A percentile compares a stretch with the other conserved stretches of the same genome.
These are phyloP conservation scores for Gaeumannomyces sp. DNA, from an alignment of 2,329 filamentous ascomycete genomes.

Conservation along the genomic window DNA sequence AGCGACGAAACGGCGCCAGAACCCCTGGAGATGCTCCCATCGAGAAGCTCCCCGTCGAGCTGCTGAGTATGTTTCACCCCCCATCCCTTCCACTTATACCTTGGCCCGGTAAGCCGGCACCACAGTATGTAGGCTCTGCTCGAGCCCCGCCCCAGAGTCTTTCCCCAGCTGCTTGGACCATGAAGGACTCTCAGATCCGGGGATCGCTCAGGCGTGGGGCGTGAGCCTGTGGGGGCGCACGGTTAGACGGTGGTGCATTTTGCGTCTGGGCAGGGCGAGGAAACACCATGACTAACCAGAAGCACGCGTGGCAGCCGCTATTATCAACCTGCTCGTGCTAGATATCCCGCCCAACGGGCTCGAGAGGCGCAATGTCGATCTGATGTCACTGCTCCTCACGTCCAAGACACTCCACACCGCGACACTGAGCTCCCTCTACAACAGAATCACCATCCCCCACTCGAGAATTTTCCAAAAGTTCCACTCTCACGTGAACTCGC, in stretches of 20 bases:
- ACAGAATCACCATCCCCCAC: constrained; percentile 75
- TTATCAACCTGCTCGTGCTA: constrained; percentile 67
- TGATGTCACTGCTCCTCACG: constrained; percentile 70
- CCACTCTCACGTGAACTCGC: constrained; percentile 58
- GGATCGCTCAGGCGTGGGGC: too few relatives aligned
- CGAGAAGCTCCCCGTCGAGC: constrained; percentile 63
- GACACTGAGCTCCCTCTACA: constrained; percentile 69
- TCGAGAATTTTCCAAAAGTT: constrained; percentile 81
- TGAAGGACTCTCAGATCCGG: background rate
- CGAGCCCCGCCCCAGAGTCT: too few relatives aligned
- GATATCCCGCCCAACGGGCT: constrained; percentile 71
- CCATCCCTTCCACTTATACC: background rate
- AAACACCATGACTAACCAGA: background rate
- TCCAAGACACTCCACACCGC: constrained; percentile 68
- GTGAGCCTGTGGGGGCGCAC: background rate
- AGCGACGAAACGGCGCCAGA: constrained; percentile 15
- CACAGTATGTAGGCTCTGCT: background rate
- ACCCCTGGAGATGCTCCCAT: constrained; percentile 48
- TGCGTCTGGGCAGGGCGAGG: background rate
- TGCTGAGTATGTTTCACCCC: constrained; percentile 53
- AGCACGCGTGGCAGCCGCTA: constrained; percentile 47
- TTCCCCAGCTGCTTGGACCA: too few relatives aligned
- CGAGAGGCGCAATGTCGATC: constrained; percentile 68
- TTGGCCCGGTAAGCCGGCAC: background rate
- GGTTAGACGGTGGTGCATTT: too few relatives aligned